These are phyloP conservation scores for Phialophora chinensis DNA, from an alignment of 2,329 filamentous ascomycete species.

Conservation along the genomic window DNA sequence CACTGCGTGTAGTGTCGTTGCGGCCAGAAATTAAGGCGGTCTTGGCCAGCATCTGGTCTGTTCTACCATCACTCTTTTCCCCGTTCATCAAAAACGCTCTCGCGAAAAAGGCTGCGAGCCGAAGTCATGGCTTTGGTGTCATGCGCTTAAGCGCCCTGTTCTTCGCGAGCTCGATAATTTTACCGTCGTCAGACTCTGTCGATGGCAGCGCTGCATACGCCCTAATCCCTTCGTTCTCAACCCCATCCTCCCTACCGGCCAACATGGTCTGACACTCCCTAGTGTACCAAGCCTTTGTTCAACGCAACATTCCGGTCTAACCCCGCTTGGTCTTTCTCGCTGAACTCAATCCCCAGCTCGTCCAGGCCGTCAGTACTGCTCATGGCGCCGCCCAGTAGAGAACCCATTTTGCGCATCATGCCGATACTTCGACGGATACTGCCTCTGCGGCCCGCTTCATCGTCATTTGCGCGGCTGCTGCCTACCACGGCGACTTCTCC, in stretches of 20 bases:
- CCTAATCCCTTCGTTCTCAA: not conserved
- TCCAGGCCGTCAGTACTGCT: conserved; percentile 21
- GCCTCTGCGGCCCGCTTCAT: not conserved
- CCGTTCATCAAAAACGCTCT: too few species aligned
- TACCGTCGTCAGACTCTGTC: not conserved
- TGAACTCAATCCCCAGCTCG: conserved; percentile 34
- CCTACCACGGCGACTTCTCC: conserved; percentile 6
- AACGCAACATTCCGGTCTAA: conserved; percentile 27
- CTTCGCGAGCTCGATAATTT: not conserved
- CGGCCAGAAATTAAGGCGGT: too few species aligned
- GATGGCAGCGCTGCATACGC: not conserved
- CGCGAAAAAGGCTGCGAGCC: too few species aligned
- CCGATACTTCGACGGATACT: conserved; percentile 30
- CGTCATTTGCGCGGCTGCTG: conserved; percentile 6
- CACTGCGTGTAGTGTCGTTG: not conserved
- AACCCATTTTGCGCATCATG: conserved; percentile 30
- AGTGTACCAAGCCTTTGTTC: conserved; percentile 25
- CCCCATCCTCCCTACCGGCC: not conserved
- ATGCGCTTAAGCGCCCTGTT: too few species aligned
- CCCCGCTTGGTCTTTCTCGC: conserved; percentile 31
- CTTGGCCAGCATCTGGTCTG: not conserved
- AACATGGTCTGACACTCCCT: not conserved
- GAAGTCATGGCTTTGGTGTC: too few species aligned
- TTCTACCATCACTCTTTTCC: not conserved
- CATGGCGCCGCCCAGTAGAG: conserved; percentile 20